Evolutionary conservation across 75 land plant species (phyloP), one percentile per base, ranked within the genome.

Genomic region (Sequoia sempervirens): DNA sequence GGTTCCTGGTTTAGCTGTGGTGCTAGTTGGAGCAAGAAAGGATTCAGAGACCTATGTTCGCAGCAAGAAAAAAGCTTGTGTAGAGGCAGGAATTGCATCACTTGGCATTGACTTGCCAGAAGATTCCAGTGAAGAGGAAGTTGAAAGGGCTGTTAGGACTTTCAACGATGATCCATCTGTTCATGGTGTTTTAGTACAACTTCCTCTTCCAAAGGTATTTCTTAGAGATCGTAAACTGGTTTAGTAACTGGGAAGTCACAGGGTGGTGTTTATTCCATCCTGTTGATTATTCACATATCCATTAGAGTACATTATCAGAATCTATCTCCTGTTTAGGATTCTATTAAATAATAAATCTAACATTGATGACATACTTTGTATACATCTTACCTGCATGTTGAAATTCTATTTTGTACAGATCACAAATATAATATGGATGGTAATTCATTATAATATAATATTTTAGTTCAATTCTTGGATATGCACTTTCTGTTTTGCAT

Each of bases 101-200:
- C 37, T 82, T 9, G 26, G 91, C 56, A 86, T 85, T 37, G 89
- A 89, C 66, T 69, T 97, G 23, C 92, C 96, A 66, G 94, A 95
- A 61, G 83, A 87, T 83, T 91, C 90, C 81, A 79, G 84, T 64
- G 93, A 95, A 85, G 87, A 88, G 26, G 94, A 95, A 61, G 88
- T 97, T 54, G 11, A 92, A 12, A 64, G 80, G 85, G 81, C 87
- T 75, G 79, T 97, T 23, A 84, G 69, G 64, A 56, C 79, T 23
- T 94, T 89, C 78, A 92, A 95, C 82, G 82, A 87, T 64, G 88
- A 97, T 84, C 91, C 94, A 61, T 91, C 91, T 61, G 86, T 97
- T 84, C 93, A 97, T 90, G 99, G 99, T 82, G 80, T 95, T 66
- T 86, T 96, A 52, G 97, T 96, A 85, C 97, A 96, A 81, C 93